These are phyloP conservation scores for Nigrograna mackinnonii DNA, from an alignment of 2,329 filamentous ascomycete species.

Conservation along the genomic window DNA sequence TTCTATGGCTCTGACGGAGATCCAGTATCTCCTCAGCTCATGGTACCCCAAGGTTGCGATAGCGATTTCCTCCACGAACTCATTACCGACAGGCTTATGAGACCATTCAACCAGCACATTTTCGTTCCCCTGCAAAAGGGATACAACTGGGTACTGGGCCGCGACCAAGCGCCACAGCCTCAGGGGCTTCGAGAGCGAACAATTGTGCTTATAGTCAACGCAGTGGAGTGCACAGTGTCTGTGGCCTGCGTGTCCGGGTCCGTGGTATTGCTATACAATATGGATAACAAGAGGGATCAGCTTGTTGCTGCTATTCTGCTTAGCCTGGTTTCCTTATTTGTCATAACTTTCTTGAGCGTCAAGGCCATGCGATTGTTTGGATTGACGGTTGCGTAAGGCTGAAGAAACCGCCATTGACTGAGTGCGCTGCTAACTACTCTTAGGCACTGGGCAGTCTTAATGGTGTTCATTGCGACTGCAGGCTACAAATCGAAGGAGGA, in stretches of 20 bases:
- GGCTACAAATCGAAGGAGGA: constrained; percentile 2
- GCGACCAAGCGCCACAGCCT: background rate
- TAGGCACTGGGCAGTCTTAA: constrained; percentile 13
- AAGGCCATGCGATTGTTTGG: constrained; percentile 1
- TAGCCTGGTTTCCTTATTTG: constrained; percentile 6
- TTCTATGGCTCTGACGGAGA: constrained; percentile 6
- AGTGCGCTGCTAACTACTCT: constrained; percentile 2
- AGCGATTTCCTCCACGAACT: constrained; percentile 5
- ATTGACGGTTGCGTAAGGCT: constrained; percentile 10
- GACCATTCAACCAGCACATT: constrained; percentile 2
- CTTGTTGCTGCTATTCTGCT: constrained; percentile 9
- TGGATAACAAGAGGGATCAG: constrained; percentile 4
- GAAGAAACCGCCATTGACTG: background rate
- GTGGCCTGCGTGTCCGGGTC: constrained; percentile 4
- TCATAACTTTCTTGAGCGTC: constrained; percentile 8
- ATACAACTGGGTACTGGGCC: constrained; percentile 1
- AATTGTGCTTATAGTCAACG: constrained; percentile 3
- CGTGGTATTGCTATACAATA: constrained; percentile 5
- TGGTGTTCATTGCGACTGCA: constrained; percentile 7
- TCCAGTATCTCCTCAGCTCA: background rate
- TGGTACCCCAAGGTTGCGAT: background rate
- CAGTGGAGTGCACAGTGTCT: constrained; percentile 6
- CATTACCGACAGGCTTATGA: constrained; percentile 5
- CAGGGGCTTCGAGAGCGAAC: constrained; percentile 2
- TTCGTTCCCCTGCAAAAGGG: background rate